Conservation (phyloP, 768 basidiomycete genomes). For the Udeniomyces megalosporus region DNA sequence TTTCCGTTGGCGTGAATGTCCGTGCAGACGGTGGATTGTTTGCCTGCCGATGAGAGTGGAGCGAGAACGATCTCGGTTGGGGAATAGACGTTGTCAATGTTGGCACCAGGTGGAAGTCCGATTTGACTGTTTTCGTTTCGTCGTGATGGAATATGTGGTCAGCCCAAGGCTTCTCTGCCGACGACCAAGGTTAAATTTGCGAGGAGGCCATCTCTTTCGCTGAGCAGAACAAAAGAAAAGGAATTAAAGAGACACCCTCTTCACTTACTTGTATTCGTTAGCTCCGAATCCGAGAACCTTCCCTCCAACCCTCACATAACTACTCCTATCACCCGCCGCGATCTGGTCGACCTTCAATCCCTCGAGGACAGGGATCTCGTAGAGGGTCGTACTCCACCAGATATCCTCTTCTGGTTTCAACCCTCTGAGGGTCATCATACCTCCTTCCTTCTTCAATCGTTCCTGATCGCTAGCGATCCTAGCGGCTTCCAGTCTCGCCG, state of each 20-base stretch:
- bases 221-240: background rate
- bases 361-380: conserved; percentile 7
- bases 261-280: conserved; percentile 7
- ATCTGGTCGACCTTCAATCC: conserved; percentile 1
- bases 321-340: background rate
- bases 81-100: conserved; percentile 1
- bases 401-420: conserved; percentile 12
- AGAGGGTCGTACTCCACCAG: conserved; percentile 11
- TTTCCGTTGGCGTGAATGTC: conserved; percentile 1
- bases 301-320: background rate
- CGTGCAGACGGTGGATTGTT: background rate
- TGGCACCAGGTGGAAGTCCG: conserved; percentile 2
- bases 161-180: too few species aligned
- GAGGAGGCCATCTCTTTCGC: background rate
- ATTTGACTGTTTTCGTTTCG: too few species aligned
- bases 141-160: background rate
- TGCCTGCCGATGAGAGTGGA: background rate
- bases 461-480: too few species aligned
- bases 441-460: background rate
- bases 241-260: background rate
- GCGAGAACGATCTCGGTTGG: conserved; percentile 13
- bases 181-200: too few species aligned
- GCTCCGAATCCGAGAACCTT: conserved; percentile 9
- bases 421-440: background rate
- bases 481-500: too few species aligned